These are phyloP conservation scores for Ciborinia camelliae DNA, from an alignment of 2,329 filamentous ascomycete genomes.

Conservation along the genomic window DNA sequence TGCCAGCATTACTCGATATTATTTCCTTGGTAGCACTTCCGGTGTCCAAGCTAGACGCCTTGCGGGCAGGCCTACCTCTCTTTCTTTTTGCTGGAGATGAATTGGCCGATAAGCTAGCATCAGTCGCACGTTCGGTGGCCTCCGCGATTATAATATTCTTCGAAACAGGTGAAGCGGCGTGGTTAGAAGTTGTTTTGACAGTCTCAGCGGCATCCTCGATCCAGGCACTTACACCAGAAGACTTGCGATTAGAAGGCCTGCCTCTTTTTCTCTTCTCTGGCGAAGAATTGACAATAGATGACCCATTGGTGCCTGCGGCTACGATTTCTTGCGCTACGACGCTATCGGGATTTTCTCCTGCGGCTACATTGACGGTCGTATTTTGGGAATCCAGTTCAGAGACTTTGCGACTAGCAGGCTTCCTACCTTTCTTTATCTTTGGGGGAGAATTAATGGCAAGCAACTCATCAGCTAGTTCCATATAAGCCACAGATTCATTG, in stretches of 20 bases:
- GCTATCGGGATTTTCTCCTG: background rate
- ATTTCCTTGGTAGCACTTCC: background rate
- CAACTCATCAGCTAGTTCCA: background rate
- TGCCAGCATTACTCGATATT: background rate
- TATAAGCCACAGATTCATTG: background rate
- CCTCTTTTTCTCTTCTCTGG: constrained; percentile 4
- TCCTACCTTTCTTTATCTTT: background rate
- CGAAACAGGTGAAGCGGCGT: background rate
- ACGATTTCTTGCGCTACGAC: background rate
- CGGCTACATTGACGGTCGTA: accelerated
- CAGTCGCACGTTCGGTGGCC: background rate
- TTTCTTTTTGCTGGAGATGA: background rate
- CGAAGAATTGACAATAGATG: background rate
- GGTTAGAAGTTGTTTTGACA: background rate
- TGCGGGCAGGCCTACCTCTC: background rate
- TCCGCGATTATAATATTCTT: background rate
- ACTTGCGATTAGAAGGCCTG: background rate
- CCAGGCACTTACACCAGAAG: background rate
- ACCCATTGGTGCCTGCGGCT: background rate
- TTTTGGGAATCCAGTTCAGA: background rate
- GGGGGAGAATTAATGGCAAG: background rate
- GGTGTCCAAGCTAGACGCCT: background rate
- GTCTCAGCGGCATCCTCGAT: background rate
- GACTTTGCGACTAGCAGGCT: background rate
- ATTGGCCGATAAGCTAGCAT: background rate